Conservation (phyloP, 345 rosid genomes). For the Excoecaria cochinchinensis region DNA sequence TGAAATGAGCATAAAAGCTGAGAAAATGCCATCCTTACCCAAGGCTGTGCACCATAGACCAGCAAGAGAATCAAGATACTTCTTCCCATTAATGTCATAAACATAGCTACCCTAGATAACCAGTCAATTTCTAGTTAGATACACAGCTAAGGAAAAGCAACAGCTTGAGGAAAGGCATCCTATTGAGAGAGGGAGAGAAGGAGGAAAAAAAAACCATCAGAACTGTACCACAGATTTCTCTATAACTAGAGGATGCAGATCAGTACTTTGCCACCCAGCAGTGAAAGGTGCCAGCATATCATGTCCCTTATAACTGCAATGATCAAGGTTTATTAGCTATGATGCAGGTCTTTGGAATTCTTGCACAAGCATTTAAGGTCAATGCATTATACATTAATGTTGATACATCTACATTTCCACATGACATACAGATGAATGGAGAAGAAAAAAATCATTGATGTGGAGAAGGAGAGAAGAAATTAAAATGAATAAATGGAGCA, state of each 20-base stretch:
- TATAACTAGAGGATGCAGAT: slow-evolving; percentile 74
- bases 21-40: slow-evolving; percentile 41
- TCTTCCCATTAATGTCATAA: slow-evolving; percentile 69
- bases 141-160: neutral
- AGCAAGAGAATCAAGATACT: slow-evolving; percentile 94
- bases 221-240: slow-evolving; percentile 72
- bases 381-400: neutral
- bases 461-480: neutral
- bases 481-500: neutral
- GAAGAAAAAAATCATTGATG: neutral
- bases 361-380: neutral
- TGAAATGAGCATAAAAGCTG: neutral
- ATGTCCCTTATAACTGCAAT: slow-evolving; percentile 80
- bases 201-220: too few species aligned
- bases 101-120: slow-evolving; percentile 75
- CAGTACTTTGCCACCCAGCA: slow-evolving; percentile 89
- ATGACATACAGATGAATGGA: neutral
- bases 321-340: slow-evolving; percentile 14
- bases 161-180: neutral
- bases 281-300: slow-evolving; percentile 99
- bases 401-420: neutral
- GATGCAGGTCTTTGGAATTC: neutral
- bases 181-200: neutral
- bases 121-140: slow-evolving; percentile 13
- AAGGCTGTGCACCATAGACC: slow-evolving; percentile 97